Evolutionary conservation across 1,284 basidiomycete species (phyloP).

Genomic region (Hemileia vastatrix): DNA sequence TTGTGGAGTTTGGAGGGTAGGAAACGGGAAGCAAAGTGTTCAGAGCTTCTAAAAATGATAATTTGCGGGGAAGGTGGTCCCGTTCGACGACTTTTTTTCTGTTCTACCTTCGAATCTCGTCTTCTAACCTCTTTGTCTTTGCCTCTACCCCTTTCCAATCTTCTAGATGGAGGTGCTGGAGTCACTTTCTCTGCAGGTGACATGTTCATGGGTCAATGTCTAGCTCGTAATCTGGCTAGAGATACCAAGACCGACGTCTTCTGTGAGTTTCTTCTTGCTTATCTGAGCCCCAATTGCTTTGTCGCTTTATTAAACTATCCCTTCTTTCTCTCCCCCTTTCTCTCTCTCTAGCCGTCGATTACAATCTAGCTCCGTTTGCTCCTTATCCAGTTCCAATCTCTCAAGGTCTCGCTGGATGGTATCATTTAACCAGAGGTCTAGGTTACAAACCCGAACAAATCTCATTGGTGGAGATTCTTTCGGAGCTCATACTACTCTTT

Average conservation of each 20-base stretch:
- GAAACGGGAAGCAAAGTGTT: no score
- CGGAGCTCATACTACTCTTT: conserved; percentile 33
- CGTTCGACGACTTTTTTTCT: no score
- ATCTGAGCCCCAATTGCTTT: no score
- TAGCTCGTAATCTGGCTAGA: conserved; percentile 33
- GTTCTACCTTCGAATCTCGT: no score
- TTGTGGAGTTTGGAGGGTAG: no score
- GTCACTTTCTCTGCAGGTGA: conserved; percentile 40
- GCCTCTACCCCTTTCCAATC: not conserved
- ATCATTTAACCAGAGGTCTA: conserved; percentile 34
- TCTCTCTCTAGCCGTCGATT: no score
- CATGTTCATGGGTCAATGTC: conserved; percentile 35
- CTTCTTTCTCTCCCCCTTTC: not conserved
- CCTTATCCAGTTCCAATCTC: conserved; percentile 35
- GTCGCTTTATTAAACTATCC: no score
- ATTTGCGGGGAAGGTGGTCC: no score
- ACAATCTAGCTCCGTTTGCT: conserved; percentile 37
- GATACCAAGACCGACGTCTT: conserved; percentile 34
- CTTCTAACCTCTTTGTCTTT: not conserved
- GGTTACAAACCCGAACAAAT: conserved; percentile 37
- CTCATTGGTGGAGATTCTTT: conserved; percentile 39
- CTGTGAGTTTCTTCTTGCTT: not conserved
- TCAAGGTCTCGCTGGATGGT: conserved; percentile 35
- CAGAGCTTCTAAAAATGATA: no score
- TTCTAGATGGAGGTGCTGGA: conserved; percentile 35